Percentiles rank a stretch among this genome's conserved stretches.
phyloP scores from a whole-genome alignment of 768 basidiomycete genomes.

The Rhizopogon vinicolor region DNA sequence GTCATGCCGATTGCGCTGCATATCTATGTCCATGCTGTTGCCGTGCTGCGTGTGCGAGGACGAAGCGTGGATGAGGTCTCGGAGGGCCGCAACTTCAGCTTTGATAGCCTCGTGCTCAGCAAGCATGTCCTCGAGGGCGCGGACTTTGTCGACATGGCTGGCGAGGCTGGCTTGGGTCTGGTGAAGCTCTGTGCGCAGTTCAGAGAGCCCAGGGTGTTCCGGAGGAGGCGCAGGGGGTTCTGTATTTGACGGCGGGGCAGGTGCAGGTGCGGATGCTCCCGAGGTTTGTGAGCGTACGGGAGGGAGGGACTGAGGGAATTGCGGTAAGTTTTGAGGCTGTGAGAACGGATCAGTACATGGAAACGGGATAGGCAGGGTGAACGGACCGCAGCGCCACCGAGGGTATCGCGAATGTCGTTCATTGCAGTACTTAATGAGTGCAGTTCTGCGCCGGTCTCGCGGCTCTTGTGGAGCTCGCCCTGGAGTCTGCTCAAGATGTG shows the following conservation, averaged over 20 bases:
- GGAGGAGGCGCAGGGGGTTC: slow-evolving; percentile 14
- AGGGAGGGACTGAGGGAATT: slow-evolving; percentile 63
- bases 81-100: slow-evolving; percentile 66
- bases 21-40: not conserved
- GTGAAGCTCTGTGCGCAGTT: slow-evolving; percentile 77
- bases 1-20: slow-evolving; percentile 13
- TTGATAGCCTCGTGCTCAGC: slow-evolving; percentile 83
- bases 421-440: slow-evolving; percentile 73
- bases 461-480: slow-evolving; percentile 91
- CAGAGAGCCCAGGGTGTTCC: slow-evolving; percentile 30
- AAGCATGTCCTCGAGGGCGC: slow-evolving; percentile 75
- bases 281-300: slow-evolving; percentile 46
- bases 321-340: slow-evolving; percentile 57
- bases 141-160: slow-evolving; percentile 77
- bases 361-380: not conserved
- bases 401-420: slow-evolving; percentile 87
- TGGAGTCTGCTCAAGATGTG: slow-evolving; percentile 87
- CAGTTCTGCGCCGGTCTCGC: slow-evolving; percentile 88
- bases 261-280: slow-evolving; percentile 12
- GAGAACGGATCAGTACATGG: slow-evolving; percentile 7
- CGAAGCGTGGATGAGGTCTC: slow-evolving; percentile 60
- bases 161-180: slow-evolving; percentile 81
- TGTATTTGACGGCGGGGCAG: slow-evolving; percentile 1
- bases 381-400: slow-evolving; percentile 78
- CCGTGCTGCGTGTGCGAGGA: slow-evolving; percentile 19